A percentile compares a stretch with the other conserved stretches of the same genome.
phyloP scores from a whole-genome alignment of 2,329 filamentous ascomycete genomes.

The Sarocladium kiliense region DNA sequence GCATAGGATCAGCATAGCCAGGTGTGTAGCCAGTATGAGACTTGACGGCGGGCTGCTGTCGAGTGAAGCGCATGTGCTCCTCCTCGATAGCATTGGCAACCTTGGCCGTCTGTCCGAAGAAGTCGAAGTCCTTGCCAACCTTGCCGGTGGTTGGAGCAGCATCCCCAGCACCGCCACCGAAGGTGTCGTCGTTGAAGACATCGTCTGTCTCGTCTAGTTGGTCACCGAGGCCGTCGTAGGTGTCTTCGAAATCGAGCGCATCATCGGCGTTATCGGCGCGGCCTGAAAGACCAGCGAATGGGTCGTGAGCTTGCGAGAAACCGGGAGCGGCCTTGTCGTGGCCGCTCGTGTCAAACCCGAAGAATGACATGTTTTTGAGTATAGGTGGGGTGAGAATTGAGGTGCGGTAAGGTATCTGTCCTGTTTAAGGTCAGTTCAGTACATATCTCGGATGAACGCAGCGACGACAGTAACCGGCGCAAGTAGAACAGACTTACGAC shows the following conservation, averaged over 20 bases:
- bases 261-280: slow-evolving; percentile 55
- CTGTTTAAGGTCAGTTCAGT: not conserved
- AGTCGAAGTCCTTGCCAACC: slow-evolving; percentile 93
- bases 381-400: not conserved
- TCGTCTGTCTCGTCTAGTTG: slow-evolving; percentile 88
- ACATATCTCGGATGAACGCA: too few species aligned
- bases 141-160: slow-evolving; percentile 30
- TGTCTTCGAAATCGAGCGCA: slow-evolving; percentile 82
- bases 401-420: slow-evolving; percentile 4
- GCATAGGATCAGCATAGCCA: slow-evolving; percentile 26
- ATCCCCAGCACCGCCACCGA: slow-evolving; percentile 46
- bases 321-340: slow-evolving; percentile 68
- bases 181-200: slow-evolving; percentile 95
- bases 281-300: slow-evolving; percentile 76
- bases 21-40: slow-evolving; percentile 5
- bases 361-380: slow-evolving; percentile 70
- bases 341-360: slow-evolving; percentile 70
- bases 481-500: slow-evolving; percentile 38
- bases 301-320: slow-evolving; percentile 79
- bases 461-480: too few species aligned
- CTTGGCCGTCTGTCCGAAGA: slow-evolving; percentile 87
- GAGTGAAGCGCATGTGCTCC: slow-evolving; percentile 79
- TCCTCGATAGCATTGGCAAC: slow-evolving; percentile 83
- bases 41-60: slow-evolving; percentile 59
- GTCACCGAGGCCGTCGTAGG: slow-evolving; percentile 90